Percentiles rank a stretch among this genome's conserved stretches.
phyloP scores from a whole-genome alignment of 805 yeast genomes.

The Metschnikowia orientalis region DNA sequence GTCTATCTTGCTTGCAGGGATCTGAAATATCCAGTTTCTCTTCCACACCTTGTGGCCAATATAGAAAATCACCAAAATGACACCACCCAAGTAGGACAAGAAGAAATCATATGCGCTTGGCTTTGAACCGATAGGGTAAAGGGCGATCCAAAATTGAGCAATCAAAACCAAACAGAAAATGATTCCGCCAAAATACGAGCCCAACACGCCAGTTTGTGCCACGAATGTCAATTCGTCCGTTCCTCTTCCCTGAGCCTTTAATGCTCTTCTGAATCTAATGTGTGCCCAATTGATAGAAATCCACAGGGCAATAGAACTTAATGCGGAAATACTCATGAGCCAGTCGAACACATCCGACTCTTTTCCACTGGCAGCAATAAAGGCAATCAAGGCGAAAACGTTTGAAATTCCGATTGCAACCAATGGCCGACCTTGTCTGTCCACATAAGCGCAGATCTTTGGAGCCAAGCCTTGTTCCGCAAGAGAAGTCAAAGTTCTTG shows the following conservation, averaged over 20 bases:
- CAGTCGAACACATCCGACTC: conserved; percentile 63
- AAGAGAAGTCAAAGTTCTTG: conserved; percentile 54
- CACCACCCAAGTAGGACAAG: conserved; percentile 44
- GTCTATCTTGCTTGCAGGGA: conserved; percentile 49
- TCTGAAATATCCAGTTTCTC: conserved; percentile 41
- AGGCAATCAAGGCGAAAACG: conserved; percentile 54
- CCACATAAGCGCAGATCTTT: conserved; percentile 58
- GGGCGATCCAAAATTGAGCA: conserved; percentile 42
- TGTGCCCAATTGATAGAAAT: conserved; percentile 66
- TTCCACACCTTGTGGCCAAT: conserved; percentile 45
- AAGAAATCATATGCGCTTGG: conserved; percentile 38
- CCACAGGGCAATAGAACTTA: conserved; percentile 79
- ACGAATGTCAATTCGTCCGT: conserved; percentile 34
- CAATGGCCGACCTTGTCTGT: conserved; percentile 73
- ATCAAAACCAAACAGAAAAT: conserved; percentile 34
- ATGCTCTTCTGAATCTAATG: conserved; percentile 58
- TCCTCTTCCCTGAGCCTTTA: conserved; percentile 45
- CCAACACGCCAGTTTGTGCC: conserved; percentile 36
- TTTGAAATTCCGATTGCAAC: conserved; percentile 58
- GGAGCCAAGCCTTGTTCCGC: conserved; percentile 68
- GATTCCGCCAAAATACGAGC: conserved; percentile 31
- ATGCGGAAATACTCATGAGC: conserved; percentile 73
- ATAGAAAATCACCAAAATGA: conserved; percentile 41
- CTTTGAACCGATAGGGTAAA: conserved; percentile 35
- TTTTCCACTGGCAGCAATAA: conserved; percentile 56